Evolutionary conservation across 169 alveolate genomes (phyloP), one percentile per base, ranked within the genome.

Genomic region (Cryptosporidium viatorum): DNA sequence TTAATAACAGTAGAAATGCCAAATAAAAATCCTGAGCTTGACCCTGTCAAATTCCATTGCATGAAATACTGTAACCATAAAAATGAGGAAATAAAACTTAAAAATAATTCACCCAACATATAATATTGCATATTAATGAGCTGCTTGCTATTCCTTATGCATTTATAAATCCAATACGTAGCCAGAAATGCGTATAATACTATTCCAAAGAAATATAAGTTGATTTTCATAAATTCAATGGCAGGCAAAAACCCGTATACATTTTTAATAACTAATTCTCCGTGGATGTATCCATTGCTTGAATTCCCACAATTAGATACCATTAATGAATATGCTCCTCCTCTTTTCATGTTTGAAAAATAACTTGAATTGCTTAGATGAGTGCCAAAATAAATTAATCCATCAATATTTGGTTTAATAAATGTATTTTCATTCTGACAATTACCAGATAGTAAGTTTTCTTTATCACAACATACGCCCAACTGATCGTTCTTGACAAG

Each of bases 181-280:
- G 70, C 5, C 39, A 71, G 43, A 31, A 31, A 43, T 18, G 50
- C 12, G 33, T 71, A 50, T 3, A 71, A 23, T 31, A 45, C 29
- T 31, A 29, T 1, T 50, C 70, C 67, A 18, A 71, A 29, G 23
- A 71, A 71, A 51, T 71, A 71, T 23, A 71, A 55, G 35, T 37
- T 55, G n/a, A 71, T 50, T 52, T 71, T 71, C 69, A 71, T 50
- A 51, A 23, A 71, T 48, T 71, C 85, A 8, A 52, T 55, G 6
- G 70, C 85, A 26, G 85, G 85, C 51, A 71, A 71, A 71, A 43
- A 71, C 67, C 85, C 85, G 16, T 71, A 51, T 31, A 33, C 41
- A 71, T 51, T 71, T 51, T 71, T 71, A 48, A 71, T 52, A 71
- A 45, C 48, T 71, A 71, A 31, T 14, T 33, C 18, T 5, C 85